Evolutionary conservation across 306 rosid genomes (phyloP).

Genomic region (Pyrus pyrifolia): DNA sequence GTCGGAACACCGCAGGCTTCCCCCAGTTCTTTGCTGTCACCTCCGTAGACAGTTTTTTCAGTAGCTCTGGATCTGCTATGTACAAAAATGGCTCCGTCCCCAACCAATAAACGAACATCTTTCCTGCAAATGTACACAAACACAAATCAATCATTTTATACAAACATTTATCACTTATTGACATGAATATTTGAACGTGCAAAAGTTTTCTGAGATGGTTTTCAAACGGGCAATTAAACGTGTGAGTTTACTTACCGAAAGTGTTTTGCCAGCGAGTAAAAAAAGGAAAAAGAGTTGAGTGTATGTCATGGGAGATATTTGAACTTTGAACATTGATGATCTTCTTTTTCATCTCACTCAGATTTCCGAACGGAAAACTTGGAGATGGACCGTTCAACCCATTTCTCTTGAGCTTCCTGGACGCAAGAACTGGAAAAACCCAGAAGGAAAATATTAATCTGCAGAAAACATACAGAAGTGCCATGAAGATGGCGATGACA

Average conservation of each 20-base stretch:
- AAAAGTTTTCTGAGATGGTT: not conserved
- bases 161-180: not conserved
- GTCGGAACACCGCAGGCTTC: conserved; percentile 58
- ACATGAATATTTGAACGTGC: not conserved
- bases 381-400: conserved; percentile 77
- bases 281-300: conserved; percentile 56
- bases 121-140: conserved; percentile 35
- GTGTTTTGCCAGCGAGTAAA: conserved; percentile 68
- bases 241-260: conserved; percentile 34
- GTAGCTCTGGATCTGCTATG: conserved; percentile 60
- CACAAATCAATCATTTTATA: not conserved
- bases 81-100: conserved; percentile 83
- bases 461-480: not conserved
- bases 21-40: conserved; percentile 73
- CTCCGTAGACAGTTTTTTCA: conserved; percentile 53
- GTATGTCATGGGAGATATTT: conserved; percentile 51
- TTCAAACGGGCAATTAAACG: not conserved
- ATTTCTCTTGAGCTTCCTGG: conserved; percentile 43
- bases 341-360: conserved; percentile 52
- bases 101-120: conserved; percentile 64
- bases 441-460: conserved; percentile 43
- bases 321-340: not conserved
- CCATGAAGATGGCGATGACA: conserved; percentile 8
- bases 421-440: conserved; percentile 44
- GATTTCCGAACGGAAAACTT: conserved; percentile 69